Evolutionary conservation across 2,329 filamentous ascomycete genomes (phyloP).

Genomic region (Ceratocystis diversiconidia): DNA sequence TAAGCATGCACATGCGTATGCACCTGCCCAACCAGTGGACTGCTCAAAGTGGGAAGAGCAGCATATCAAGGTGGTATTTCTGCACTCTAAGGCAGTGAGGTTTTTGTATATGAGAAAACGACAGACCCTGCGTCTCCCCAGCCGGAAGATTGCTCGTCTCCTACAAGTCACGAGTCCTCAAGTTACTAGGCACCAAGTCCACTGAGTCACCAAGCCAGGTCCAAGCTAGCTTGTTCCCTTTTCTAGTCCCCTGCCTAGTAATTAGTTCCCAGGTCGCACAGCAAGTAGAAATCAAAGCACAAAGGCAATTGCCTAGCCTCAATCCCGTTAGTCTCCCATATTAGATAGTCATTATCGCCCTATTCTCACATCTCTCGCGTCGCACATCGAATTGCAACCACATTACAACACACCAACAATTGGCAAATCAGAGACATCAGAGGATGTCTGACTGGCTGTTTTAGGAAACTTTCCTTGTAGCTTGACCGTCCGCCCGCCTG

Average conservation of each 20-base stretch:
- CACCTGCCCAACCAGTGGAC: not conserved
- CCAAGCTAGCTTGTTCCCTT: not conserved
- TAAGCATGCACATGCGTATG: not conserved
- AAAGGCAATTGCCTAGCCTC: not conserved
- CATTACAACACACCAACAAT: not conserved
- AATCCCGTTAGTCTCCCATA: not conserved
- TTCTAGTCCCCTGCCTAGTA: not conserved
- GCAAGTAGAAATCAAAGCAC: not conserved
- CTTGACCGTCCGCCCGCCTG: not conserved
- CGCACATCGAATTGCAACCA: not conserved
- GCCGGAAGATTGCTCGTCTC: not conserved
- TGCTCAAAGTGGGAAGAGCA: not conserved
- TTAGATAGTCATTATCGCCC: not conserved
- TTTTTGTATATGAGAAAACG: not conserved
- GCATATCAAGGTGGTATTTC: not conserved
- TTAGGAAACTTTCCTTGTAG: not conserved
- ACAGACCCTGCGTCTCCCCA: not conserved
- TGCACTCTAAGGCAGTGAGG: not conserved
- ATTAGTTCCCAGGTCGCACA: not conserved
- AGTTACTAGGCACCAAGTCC: not conserved
- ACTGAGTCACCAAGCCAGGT: not conserved
- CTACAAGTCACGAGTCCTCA: not conserved
- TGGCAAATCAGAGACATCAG: not conserved
- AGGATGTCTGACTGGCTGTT: not conserved
- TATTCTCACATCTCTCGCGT: not conserved